Base-by-base conservation (phyloP, 768 basidiomycete species). In the Tricholoma saponaceum region DNA sequence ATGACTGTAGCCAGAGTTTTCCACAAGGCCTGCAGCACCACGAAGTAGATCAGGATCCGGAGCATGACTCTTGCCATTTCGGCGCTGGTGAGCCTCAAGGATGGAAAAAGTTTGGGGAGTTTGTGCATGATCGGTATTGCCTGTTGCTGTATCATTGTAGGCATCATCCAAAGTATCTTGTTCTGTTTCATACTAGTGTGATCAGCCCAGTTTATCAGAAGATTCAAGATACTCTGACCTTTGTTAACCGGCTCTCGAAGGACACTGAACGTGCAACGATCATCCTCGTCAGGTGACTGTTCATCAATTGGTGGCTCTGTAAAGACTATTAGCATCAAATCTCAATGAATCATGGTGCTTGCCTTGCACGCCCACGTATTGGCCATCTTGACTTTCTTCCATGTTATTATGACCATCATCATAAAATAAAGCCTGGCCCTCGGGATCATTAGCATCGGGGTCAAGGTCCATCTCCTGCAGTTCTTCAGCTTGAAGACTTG, bases 251-350 rank as follows among this genome's bases (percentile, higher is more conserved):
- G 20, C 43, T 44, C 22, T 44, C 10, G 22, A 10, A 44, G 43
- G 10, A 22, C 9, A 44, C 23, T 44, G 43, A 51, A 30, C 16
- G 50, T 28, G 2, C 32, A 28, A 51, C 20, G 28, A 30, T 51
- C 30, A 33, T 33, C 50, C 32, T 51, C 13, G 4, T 51, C 50
- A n/a, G 50, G 50, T 30, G 50, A 51, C 50, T 51, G 26, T 37
- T 52, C 51, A 37, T 52, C 51, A 33, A 52, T 52, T 47, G 46
- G 46, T 14, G 51, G 30, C 28, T 52, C 30, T 52, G 51, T 20
- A 52, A 51, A 28, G 35, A 52, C 9, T 33, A 37, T 52, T 32
- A 52, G 51, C 35, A 20, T 32, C n/a, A 33, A 22, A 37, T 51
- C 50, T 22, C 28, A 51, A 51, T 10, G 30, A 30, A 51, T 51